A percentile compares a stretch with the other conserved stretches of the same genome.
phyloP scores from a whole-genome alignment of 306 rosid species.

The Glycine latifolia region DNA sequence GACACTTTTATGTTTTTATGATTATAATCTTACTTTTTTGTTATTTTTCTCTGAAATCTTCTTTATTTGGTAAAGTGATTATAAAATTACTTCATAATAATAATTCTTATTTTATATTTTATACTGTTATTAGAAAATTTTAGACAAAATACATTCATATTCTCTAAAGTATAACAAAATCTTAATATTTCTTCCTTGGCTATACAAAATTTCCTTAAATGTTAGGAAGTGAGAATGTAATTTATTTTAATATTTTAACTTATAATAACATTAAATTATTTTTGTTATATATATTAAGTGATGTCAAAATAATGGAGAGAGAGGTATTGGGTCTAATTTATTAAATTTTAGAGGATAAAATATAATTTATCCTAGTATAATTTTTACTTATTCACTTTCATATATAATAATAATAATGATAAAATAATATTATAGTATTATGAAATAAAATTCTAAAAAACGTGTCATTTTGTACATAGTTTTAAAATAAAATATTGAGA shows the following conservation, averaged over 20 bases:
- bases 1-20: too few species aligned
- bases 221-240: neutral
- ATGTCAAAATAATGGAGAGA: neutral
- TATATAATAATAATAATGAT: neutral
- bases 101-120: too few species aligned
- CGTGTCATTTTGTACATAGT: neutral
- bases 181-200: too few species aligned
- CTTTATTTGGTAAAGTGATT: too few species aligned
- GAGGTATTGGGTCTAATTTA: neutral
- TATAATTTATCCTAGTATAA: neutral
- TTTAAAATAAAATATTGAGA: neutral
- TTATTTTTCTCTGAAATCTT: too few species aligned
- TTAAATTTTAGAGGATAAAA: neutral
- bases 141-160: too few species aligned
- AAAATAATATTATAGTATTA: neutral
- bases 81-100: too few species aligned
- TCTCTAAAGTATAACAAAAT: too few species aligned
- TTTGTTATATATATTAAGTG: neutral
- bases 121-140: too few species aligned
- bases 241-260: neutral
- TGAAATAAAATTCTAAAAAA: neutral
- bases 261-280: too few species aligned
- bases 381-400: neutral
- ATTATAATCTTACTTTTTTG: too few species aligned
- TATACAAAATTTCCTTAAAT: too few species aligned